phyloP scores from a whole-genome alignment of 2,329 filamentous ascomycete genomes.

The Calonectria pseudoturangicola region DNA sequence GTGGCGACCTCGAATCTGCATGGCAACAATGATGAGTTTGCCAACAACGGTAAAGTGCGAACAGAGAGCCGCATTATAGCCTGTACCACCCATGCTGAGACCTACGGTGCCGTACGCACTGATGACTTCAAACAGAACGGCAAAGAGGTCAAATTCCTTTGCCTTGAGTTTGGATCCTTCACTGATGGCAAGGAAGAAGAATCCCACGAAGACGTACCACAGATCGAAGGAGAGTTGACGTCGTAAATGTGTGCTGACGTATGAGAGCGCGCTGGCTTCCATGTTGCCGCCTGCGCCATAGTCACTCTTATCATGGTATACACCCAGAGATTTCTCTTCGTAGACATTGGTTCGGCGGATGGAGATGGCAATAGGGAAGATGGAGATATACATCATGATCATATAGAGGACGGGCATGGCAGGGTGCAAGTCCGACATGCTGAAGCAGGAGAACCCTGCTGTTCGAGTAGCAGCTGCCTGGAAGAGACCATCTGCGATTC shows the following conservation, averaged over 20 bases:
- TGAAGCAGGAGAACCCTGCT: conserved; percentile 90
- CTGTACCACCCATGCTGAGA: conserved; percentile 87
- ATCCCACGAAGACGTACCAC: conserved; percentile 96
- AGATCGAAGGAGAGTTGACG: conserved; percentile 96
- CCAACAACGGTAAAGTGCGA: conserved; percentile 85
- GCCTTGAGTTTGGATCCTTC: conserved; percentile 84
- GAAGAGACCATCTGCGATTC: conserved; percentile 91
- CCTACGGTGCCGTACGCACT: conserved; percentile 97
- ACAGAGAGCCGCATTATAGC: conserved; percentile 86
- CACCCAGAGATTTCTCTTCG: conserved; percentile 89
- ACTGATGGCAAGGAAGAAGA: conserved; percentile 93
- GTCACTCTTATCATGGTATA: conserved; percentile 75
- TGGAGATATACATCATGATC: conserved; percentile 99
- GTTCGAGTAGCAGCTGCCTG: conserved; percentile 93
- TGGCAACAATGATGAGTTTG: conserved; percentile 81
- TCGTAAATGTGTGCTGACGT: conserved; percentile 93
- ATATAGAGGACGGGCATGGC: conserved; percentile 95
- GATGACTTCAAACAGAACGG: conserved; percentile 88
- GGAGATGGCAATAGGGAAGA: conserved; percentile 96
- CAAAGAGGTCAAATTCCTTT: conserved; percentile 79
- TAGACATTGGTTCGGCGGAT: conserved; percentile 97
- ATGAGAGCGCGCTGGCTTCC: conserved; percentile 80
- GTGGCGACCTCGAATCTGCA: conserved; percentile 82
- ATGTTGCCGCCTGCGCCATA: conserved; percentile 68
- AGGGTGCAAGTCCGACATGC: conserved; percentile 85